Base-by-base conservation (phyloP, 192 early-diverging fungal genomes). In the Rhizoclosmatium sp. region DNA sequence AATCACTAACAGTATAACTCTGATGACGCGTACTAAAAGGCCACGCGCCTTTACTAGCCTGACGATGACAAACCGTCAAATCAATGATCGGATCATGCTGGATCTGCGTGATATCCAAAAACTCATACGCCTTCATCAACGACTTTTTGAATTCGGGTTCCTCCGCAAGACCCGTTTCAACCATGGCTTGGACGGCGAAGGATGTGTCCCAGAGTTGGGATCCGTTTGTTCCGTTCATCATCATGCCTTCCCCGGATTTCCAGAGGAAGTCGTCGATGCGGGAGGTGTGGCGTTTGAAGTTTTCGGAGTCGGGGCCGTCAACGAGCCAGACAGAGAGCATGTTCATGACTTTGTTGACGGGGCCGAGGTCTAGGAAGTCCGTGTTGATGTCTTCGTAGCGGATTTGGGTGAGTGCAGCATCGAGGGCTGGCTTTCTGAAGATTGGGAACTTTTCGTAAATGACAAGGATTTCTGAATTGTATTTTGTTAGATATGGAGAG, bases 161-260 rank as follows among this genome's bases (percentile, higher is more conserved):
- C 3, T 92, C 78, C 0, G 92, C 95, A 46, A 98, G 84, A 7
- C 78, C 82, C 4, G 92, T 83, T 62, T 98, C 98, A 3, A 94
- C 85, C 1, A 89, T 82, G 0, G 97, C 98, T 79, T 98, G 97
- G 46, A 91, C 92, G 47, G 90, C 83, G 84, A 98, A 94, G 1
- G 95, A 90, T 2, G 95, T 93, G 82, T 99, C 98, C 98, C 98
- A 99, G 47, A 98, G 84, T 82, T 99, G 98, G 69, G 93, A 94
- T 10, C 98, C 98, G 73, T 99, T 98, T 16, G 98, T 99, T 9
- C 97, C 97, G 79, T 94, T 95, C 85, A 94, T 94, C 83, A 95
- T 93, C 92, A 99, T 91, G 2, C 98, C 98, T 75, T 93, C 92
- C 39, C 83, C 71, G 64, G 92, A 89, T 91, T 98, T 92, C 96